A percentile compares a stretch with the other conserved stretches of the same genome.
Evolutionary conservation across 768 basidiomycete genomes (phyloP).

Genomic region (Leccinum rimulosum): DNA sequence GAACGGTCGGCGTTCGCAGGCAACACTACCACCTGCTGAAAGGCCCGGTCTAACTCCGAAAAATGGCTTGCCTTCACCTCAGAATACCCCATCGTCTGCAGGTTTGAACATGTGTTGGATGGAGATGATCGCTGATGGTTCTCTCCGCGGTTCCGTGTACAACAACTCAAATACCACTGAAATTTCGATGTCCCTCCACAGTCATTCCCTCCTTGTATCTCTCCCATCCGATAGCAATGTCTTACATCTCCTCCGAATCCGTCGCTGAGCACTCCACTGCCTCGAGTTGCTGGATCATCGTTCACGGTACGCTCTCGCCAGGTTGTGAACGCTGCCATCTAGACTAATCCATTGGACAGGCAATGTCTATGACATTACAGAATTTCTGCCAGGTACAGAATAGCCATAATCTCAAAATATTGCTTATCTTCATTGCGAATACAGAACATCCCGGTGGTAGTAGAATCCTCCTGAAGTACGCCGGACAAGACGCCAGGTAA

Average conservation of each 20-base stretch:
- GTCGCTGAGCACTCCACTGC: conserved; percentile 51
- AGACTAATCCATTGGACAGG: conserved; percentile 68
- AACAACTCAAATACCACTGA: conserved; percentile 12
- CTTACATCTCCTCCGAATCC: conserved; percentile 38
- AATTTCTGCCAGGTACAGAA: conserved; percentile 69
- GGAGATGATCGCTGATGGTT: conserved; percentile 3
- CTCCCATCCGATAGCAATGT: conserved; percentile 11
- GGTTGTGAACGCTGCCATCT: conserved; percentile 40
- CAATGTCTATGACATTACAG: conserved; percentile 73
- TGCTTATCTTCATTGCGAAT: background rate
- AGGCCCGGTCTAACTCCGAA: conserved; percentile 25
- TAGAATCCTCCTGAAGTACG: conserved; percentile 81
- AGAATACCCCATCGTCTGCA: background rate
- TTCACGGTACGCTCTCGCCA: conserved; percentile 52
- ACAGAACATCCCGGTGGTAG: conserved; percentile 73
- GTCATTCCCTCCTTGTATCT: background rate
- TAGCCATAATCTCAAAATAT: conserved; percentile 30
- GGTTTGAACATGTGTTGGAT: background rate
- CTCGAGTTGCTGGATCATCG: conserved; percentile 75
- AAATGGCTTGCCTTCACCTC: background rate
- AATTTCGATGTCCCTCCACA: background rate
- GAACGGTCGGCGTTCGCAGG: background rate
- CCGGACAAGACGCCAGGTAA: conserved; percentile 83
- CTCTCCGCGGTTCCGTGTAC: conserved; percentile 16
- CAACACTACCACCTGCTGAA: background rate